These are phyloP conservation scores for Osmanthus fragrans DNA, from an alignment of 257 asterid genomes.

Conservation along the genomic window DNA sequence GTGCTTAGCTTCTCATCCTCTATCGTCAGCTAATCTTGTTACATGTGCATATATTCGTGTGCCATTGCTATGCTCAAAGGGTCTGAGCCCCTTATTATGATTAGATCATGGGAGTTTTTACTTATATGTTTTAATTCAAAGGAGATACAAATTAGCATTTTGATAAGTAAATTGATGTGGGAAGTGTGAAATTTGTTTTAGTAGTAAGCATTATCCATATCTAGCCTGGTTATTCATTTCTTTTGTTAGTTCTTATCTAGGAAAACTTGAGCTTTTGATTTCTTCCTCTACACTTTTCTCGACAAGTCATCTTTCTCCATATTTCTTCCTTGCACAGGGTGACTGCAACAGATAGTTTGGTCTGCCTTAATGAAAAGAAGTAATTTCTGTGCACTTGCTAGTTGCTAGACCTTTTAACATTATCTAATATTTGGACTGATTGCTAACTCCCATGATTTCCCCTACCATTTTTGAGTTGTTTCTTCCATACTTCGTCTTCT, in stretches of 20 bases:
- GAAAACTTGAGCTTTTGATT: not conserved
- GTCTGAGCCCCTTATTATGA: constrained; percentile 1
- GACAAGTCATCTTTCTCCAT: not conserved
- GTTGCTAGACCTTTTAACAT: not conserved
- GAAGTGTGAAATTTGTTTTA: not conserved
- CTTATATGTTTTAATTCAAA: not conserved
- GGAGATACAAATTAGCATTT: not conserved
- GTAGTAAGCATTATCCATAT: not conserved
- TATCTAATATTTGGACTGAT: not conserved
- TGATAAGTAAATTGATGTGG: not conserved
- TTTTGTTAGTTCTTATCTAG: not conserved
- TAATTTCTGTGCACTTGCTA: not conserved
- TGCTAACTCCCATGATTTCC: not conserved
- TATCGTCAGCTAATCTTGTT: constrained; percentile 10
- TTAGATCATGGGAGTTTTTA: constrained; percentile 2
- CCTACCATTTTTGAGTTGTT: not conserved
- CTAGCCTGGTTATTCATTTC: not conserved
- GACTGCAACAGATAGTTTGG: not conserved
- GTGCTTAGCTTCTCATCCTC: constrained; percentile 4
- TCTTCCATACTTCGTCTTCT: not conserved
- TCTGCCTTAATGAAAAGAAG: not conserved
- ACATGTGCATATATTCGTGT: constrained; percentile 9
- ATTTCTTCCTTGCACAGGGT: not conserved
- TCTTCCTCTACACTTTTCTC: not conserved
- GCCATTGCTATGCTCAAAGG: not conserved